Percentiles rank a stretch among this genome's conserved stretches.
Evolutionary conservation across 768 basidiomycete species (phyloP).

Genomic region (Crucibulum laeve): DNA sequence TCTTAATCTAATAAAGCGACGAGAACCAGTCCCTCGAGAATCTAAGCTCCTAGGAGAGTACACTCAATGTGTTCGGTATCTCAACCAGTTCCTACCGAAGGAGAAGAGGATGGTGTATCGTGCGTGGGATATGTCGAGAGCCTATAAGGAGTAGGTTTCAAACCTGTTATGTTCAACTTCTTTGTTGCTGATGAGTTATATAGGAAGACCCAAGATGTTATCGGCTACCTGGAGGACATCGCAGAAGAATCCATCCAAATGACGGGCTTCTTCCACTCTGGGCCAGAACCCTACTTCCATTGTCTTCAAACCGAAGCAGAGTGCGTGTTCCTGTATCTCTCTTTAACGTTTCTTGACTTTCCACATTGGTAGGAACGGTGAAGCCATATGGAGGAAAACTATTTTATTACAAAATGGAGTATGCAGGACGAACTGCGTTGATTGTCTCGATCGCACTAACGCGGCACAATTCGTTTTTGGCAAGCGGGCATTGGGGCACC

Average conservation of each 20-base stretch:
- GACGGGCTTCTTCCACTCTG: constrained; percentile 95
- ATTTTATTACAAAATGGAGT: constrained; percentile 90
- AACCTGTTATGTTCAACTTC: background rate
- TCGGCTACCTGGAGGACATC: constrained; percentile 90
- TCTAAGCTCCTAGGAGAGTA: constrained; percentile 89
- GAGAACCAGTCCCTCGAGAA: constrained; percentile 77
- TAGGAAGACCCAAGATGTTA: constrained; percentile 94
- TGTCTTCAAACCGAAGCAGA: constrained; percentile 42
- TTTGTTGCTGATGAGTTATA: background rate
- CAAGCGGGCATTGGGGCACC: constrained; percentile 90
- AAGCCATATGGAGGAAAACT: constrained; percentile 49
- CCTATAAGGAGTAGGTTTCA: constrained; percentile 79
- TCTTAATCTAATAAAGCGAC: constrained; percentile 90
- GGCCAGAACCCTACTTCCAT: constrained; percentile 80
- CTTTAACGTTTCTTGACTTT: background rate
- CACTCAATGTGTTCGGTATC: constrained; percentile 84
- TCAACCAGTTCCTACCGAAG: constrained; percentile 91
- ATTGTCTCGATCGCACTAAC: constrained; percentile 95
- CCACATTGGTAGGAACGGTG: constrained; percentile 16
- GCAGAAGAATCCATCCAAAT: constrained; percentile 90
- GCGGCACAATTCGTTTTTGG: constrained; percentile 97
- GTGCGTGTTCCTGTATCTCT: constrained; percentile 22
- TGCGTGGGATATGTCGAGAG: constrained; percentile 95
- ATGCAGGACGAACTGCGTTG: constrained; percentile 93
- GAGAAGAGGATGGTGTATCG: constrained; percentile 87